These are phyloP conservation scores for Parasitella parasitica DNA, from an alignment of 371 early-diverging fungal species.

Conservation along the genomic window DNA sequence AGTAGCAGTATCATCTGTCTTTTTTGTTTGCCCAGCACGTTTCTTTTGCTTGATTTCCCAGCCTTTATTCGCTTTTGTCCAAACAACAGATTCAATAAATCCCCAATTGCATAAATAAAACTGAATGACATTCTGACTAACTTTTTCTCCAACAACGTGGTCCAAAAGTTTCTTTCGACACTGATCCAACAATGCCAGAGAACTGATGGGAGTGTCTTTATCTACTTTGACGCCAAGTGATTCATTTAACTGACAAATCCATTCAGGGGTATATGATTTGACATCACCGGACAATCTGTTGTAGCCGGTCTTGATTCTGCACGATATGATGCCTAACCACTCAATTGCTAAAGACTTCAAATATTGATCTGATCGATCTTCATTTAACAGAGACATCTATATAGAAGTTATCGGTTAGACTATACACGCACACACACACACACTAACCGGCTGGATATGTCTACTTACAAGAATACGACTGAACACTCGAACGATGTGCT, in stretches of 20 bases:
- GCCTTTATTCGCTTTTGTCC: slow-evolving; percentile 24
- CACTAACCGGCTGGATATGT: too few species aligned
- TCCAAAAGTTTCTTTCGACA: slow-evolving; percentile 30
- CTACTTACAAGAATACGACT: slow-evolving; percentile 62
- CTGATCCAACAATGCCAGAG: slow-evolving; percentile 23
- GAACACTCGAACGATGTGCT: slow-evolving; percentile 61
- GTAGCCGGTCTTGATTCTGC: slow-evolving; percentile 46
- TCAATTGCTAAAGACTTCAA: slow-evolving; percentile 75
- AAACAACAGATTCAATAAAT: slow-evolving; percentile 19
- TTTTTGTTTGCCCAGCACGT: background rate
- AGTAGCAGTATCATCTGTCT: background rate
- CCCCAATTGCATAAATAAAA: slow-evolving; percentile 34
- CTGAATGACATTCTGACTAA: slow-evolving; percentile 3
- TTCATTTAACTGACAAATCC: slow-evolving; percentile 33
- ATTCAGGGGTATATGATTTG: slow-evolving; percentile 29
- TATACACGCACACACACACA: too few species aligned
- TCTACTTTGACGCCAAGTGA: slow-evolving; percentile 21
- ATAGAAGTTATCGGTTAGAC: too few species aligned
- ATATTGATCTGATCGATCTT: slow-evolving; percentile 57
- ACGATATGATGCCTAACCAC: slow-evolving; percentile 67
- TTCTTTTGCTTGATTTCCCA: slow-evolving; percentile 12
- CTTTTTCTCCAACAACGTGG: slow-evolving; percentile 5
- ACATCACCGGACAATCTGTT: slow-evolving; percentile 17
- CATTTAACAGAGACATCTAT: slow-evolving; percentile 60
- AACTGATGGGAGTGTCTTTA: slow-evolving; percentile 13